Evolutionary conservation across 2,329 filamentous ascomycete genomes (phyloP).

Genomic region (Penicillium sp.): DNA sequence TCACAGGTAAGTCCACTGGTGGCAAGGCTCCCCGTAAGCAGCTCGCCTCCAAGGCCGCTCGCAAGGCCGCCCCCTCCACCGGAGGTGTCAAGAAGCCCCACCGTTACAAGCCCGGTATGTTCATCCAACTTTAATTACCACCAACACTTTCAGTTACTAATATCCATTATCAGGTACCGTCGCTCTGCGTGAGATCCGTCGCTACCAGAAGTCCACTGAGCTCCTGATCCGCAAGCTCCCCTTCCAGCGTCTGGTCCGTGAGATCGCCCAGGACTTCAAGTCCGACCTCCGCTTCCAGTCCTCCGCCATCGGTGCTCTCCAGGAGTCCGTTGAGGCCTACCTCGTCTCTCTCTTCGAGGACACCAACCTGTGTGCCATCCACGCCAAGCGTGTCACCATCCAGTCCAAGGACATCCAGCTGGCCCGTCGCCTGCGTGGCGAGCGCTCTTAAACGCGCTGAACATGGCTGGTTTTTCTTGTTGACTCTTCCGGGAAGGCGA

Average conservation of each 20-base stretch:
- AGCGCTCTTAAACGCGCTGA: conserved; percentile 68
- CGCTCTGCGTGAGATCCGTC: conserved; percentile 97
- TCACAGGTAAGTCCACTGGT: conserved; percentile 70
- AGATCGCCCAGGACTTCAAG: conserved; percentile 96
- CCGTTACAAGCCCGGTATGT: conserved; percentile 76
- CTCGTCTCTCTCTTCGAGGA: conserved; percentile 98
- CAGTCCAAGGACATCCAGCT: conserved; percentile 94
- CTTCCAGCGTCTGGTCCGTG: conserved; percentile 95
- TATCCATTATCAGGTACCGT: conserved; percentile 64
- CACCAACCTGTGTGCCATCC: conserved; percentile 97
- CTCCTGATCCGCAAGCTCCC: conserved; percentile 95
- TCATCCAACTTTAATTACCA: neutral
- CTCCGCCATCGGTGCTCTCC: conserved; percentile 92
- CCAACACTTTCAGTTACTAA: conserved; percentile 26
- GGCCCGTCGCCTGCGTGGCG: conserved; percentile 89
- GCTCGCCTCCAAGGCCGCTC: conserved; percentile 98
- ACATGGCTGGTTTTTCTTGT: conserved; percentile 30
- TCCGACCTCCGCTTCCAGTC: conserved; percentile 97
- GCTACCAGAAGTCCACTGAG: conserved; percentile 97
- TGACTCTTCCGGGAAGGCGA: conserved; percentile 42
- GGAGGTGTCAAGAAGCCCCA: conserved; percentile 97
- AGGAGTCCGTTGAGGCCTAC: conserved; percentile 98
- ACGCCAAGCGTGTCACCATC: conserved; percentile 99
- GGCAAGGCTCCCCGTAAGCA: conserved; percentile 83
- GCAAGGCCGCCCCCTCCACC: conserved; percentile 96